Base-by-base conservation (phyloP, 2,329 filamentous ascomycete genomes). In the Arachnopeziza araneosa region DNA sequence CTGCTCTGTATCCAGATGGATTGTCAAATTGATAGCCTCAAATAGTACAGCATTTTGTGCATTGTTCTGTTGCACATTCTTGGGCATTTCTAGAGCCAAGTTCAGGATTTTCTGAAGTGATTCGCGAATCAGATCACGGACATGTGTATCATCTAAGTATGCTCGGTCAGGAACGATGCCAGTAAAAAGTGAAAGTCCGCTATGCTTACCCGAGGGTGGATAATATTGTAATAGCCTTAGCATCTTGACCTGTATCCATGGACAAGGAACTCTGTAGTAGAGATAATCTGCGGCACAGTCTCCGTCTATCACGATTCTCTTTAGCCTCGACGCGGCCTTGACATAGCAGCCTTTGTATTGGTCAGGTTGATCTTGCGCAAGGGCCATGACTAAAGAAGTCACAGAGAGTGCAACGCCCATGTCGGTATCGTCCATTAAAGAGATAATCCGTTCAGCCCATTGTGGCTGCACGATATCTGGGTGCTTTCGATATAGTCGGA, bases 11-110 rank as follows among this genome's bases (percentile, higher is more conserved):
- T 98, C 95, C 24, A 99, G 83, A 72, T 99, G 95, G 66, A 99
- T 99, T 68, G 97, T 95, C 52, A 99, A 84, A 72, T 99, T 97
- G 75, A 99, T 99, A 24, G 95, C 96, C 78, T 99, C 95, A 71
- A 99, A 99, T 1, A 99, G 81, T 17, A 99, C 92, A 0, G 95
- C 95, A 71, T 99, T 99, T 72, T 98, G 95, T 0, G 95, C 95
- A 72, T 99, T 99, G 75, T 99, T 99, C 73, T 99, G 95, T 75
- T 99, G 95, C 19, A 99, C 95, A 69, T 99, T 99, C 78, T 98
- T 99, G 57, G 91, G 95, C 72, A 91, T 87, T 71, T 98, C 93
- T 80, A 96, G 87, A 1, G 95, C 93, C 48, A 91, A 80, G 69
- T 97, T 91, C 73, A 99, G 81, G 52, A 98, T 96, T 74, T 89